Evolutionary conservation across 352 stramenopile genomes (phyloP), one percentile per base, ranked within the genome.

Genomic region (Pythium biforme): DNA sequence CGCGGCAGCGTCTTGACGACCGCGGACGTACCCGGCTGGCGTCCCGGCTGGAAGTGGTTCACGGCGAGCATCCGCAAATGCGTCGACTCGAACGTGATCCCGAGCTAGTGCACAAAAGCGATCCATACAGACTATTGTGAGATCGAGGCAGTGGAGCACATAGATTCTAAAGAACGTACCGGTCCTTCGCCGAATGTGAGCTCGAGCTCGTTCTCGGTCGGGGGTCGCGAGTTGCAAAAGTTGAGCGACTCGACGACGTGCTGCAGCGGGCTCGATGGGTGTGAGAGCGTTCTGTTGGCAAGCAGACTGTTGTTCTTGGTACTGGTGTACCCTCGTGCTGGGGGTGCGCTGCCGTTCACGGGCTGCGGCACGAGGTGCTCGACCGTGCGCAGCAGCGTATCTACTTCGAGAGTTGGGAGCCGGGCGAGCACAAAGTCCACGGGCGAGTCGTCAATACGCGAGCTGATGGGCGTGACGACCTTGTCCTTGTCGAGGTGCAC

Each of bases 401-500:
- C 68, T n/a, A 87, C 72, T 61, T 90, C 78, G 20, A 55, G 61
- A 2, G 79, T 62, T 2, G 81, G 76, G 17, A 90, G 43, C 3
- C 76, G 76, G 5, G 76, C 59, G 45, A 89, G 66, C 17, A 73
- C 56, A 61, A 86, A 88, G 55, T 89, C 80, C 27, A 87, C 64
- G 25, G 71, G 76, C n/a, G 66, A 66, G 40, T 69, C 74, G 37
- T 91, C 79, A 17, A 78, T 58, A 3, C 71, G 72, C 9, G 77
- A 83, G 59, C 76, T 80, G 33, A 90, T 88, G 0, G 84, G 84
- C 4, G 77, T 82, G 31, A 93, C 83, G 31, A 94, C 84, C 47
- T 92, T 89, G 63, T 95, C 74, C 57, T 90, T 91, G 62, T 95
- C 86, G 15, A 95, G 63, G 58, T 95, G 85, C 11, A 95, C 77